Conservation (phyloP, 2,329 filamentous ascomycete species). For the Westerdykella sp. region DNA sequence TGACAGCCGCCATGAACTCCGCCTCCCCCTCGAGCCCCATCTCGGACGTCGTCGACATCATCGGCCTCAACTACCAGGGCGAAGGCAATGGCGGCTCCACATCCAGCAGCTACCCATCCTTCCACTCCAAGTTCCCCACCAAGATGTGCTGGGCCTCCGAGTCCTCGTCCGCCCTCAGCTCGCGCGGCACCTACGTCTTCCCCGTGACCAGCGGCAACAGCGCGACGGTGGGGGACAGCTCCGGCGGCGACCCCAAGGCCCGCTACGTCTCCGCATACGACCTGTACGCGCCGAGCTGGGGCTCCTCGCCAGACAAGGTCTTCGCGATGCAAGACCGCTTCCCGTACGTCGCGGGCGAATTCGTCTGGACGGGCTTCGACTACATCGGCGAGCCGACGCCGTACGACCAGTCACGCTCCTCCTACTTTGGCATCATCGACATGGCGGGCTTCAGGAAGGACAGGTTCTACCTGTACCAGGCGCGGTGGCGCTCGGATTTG, state of each 20-base stretch:
- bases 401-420: slow-evolving; percentile 45
- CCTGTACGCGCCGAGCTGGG: slow-evolving; percentile 45
- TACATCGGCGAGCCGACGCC: slow-evolving; percentile 49
- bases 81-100: slow-evolving; percentile 41
- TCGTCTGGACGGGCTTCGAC: slow-evolving; percentile 49
- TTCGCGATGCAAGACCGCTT: slow-evolving; percentile 46
- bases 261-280: slow-evolving; percentile 48
- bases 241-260: slow-evolving; percentile 31
- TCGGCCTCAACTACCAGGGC: slow-evolving; percentile 53
- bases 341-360: slow-evolving; percentile 50
- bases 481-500: slow-evolving; percentile 47
- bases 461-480: slow-evolving; percentile 51
- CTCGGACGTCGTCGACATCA: slow-evolving; percentile 41
- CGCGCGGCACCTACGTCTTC: slow-evolving; percentile 50
- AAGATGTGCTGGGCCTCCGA: slow-evolving; percentile 39
- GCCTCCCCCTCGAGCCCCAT: slow-evolving; percentile 40
- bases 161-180: slow-evolving; percentile 41
- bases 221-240: slow-evolving; percentile 34
- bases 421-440: slow-evolving; percentile 54
- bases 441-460: slow-evolving; percentile 54
- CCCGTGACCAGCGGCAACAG: slow-evolving; percentile 41
- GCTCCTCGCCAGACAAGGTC: slow-evolving; percentile 49
- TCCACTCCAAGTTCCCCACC: slow-evolving; percentile 42
- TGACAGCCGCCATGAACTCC: slow-evolving; percentile 45
- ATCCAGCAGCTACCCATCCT: slow-evolving; percentile 41